Percentiles rank a stretch among this genome's conserved stretches.
Conservation (phyloP, 768 basidiomycete species). For the Bullera alba region DNA sequence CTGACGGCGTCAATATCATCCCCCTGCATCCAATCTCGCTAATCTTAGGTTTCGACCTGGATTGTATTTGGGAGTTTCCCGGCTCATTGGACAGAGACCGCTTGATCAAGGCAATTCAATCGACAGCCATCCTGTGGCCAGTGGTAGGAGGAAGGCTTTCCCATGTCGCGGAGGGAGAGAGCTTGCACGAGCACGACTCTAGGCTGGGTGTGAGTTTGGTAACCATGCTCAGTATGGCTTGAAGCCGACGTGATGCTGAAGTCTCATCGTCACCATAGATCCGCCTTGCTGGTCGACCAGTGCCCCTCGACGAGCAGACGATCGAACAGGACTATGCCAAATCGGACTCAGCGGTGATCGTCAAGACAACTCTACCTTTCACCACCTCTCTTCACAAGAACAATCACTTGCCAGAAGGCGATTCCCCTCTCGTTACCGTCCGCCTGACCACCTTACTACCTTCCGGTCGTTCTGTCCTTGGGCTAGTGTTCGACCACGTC, state of each 20-base stretch:
- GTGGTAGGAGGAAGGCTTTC: not conserved
- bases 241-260: not conserved
- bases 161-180: not conserved
- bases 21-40: not conserved
- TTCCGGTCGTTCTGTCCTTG: not conserved
- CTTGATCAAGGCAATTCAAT: not conserved
- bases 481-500: not conserved
- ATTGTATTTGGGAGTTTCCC: not conserved
- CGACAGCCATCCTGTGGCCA: not conserved
- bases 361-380: not conserved
- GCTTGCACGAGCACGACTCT: not conserved
- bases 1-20: not conserved
- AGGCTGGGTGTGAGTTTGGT: not conserved
- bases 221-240: not conserved
- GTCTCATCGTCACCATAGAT: not conserved
- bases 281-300: not conserved
- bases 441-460: conserved; percentile 1
- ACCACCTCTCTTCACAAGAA: not conserved
- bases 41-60: not conserved
- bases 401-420: not conserved
- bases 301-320: not conserved
- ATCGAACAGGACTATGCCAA: not conserved
- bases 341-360: not conserved
- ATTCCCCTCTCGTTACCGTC: not conserved
- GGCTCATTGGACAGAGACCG: not conserved